Percentiles rank a stretch among this genome's conserved stretches.
phyloP scores from a whole-genome alignment of 2,329 filamentous ascomycete genomes.

The Nothophoma quercina region DNA sequence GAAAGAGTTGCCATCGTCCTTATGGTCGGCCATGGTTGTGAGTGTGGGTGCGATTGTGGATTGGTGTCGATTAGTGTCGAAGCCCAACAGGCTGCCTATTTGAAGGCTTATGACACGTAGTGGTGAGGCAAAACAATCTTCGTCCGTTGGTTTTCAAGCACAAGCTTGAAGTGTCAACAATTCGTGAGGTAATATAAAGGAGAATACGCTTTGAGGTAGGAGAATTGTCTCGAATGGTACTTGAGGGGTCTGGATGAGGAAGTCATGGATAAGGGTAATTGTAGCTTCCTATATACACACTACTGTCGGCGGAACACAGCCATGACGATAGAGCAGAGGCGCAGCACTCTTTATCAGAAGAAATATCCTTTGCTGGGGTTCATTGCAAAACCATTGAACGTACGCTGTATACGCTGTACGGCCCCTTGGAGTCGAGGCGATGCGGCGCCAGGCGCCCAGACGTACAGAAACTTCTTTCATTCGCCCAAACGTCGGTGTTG shows the following conservation, averaged over 20 bases:
- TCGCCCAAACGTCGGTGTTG: background rate
- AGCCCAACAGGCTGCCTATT: background rate
- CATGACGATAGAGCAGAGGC: background rate
- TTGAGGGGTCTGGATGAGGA: background rate
- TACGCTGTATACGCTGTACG: slow-evolving; percentile 10
- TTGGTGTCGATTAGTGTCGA: too few species aligned
- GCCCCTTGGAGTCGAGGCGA: background rate
- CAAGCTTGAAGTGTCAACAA: too few species aligned
- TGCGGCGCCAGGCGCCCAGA: background rate
- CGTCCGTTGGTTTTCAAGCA: too few species aligned
- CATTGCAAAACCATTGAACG: background rate
- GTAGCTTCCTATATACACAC: background rate
- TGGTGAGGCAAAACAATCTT: too few species aligned
- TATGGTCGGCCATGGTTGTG: slow-evolving; percentile 51
- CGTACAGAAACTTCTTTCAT: background rate
- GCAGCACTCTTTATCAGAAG: background rate
- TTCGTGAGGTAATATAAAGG: background rate
- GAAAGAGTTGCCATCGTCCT: slow-evolving; percentile 34
- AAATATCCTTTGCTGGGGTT: background rate
- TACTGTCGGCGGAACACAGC: background rate
- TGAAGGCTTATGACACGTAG: background rate
- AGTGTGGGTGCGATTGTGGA: slow-evolving; percentile 15
- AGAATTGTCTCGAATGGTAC: background rate
- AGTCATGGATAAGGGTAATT: background rate
- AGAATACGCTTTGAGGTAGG: background rate